Conservation (phyloP, 164 flowering plant genomes). For the Pachysandra terminalis region DNA sequence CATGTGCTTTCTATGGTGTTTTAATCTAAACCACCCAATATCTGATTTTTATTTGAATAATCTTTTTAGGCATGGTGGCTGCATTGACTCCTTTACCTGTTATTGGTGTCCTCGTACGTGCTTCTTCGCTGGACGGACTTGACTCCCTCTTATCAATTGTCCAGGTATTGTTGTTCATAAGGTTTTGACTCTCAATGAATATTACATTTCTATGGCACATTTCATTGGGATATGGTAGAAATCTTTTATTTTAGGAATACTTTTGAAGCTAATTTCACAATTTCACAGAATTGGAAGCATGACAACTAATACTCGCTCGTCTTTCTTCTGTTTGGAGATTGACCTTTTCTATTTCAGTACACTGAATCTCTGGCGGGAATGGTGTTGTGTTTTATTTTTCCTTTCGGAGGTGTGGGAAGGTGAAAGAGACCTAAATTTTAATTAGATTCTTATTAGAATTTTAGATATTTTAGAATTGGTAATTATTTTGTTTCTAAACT, state of each 20-base stretch:
- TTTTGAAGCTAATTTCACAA: no score
- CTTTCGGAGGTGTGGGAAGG: no score
- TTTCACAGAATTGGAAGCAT: no score
- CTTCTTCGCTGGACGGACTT: conserved; percentile 74
- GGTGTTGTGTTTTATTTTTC: no score
- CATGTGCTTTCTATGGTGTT: neutral
- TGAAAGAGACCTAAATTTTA: no score
- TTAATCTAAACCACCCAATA: neutral
- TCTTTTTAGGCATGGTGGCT: conserved; percentile 87
- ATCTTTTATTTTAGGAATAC: neutral
- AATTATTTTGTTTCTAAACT: no score
- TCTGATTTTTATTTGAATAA: neutral
- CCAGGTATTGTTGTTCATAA: conserved; percentile 50
- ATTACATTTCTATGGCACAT: neutral
- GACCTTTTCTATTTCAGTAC: no score
- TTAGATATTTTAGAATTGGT: no score
- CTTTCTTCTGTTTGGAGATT: no score
- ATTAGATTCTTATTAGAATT: no score
- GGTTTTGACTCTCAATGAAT: neutral
- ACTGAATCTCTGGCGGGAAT: no score
- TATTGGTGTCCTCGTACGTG: conserved; percentile 92
- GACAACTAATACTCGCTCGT: no score
- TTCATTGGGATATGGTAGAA: neutral
- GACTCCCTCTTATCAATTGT: conserved; percentile 94
- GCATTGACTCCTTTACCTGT: conserved; percentile 88